phyloP scores from a whole-genome alignment of 495 filamentous ascomycete species.

The Aspergillus saccharolyticus region DNA sequence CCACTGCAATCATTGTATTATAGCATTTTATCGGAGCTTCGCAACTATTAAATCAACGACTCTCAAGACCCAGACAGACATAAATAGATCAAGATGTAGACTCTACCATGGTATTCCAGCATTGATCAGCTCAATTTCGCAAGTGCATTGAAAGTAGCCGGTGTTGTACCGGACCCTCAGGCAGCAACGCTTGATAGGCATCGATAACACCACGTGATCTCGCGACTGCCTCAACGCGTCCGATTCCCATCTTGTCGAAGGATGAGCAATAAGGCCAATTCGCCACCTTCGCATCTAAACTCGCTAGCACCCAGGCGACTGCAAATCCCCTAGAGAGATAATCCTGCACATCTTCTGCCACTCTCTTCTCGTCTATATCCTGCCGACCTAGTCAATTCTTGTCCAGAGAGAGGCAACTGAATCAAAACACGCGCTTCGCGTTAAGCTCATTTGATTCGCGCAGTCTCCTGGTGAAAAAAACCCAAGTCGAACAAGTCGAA shows the following conservation, averaged over 20 bases:
- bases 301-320: background rate
- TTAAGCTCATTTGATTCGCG: background rate
- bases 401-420: background rate
- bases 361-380: background rate
- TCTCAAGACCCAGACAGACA: background rate
- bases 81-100: no score
- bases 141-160: no score
- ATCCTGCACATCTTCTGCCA: background rate
- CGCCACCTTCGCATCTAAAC: constrained; percentile 21
- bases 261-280: constrained; percentile 12
- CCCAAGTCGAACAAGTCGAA: background rate
- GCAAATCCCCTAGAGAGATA: background rate
- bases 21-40: background rate
- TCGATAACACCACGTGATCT: constrained; percentile 31
- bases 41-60: background rate
- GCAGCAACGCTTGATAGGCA: constrained; percentile 11
- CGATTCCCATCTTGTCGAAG: constrained; percentile 13
- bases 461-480: background rate
- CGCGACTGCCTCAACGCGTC: constrained; percentile 41
- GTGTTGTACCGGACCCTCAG: background rate
- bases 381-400: background rate
- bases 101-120: no score
- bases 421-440: background rate
- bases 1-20: background rate
- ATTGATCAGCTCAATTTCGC: background rate